phyloP scores from a whole-genome alignment of 352 stramenopile genomes.

The Phytophthora citrophthora region DNA sequence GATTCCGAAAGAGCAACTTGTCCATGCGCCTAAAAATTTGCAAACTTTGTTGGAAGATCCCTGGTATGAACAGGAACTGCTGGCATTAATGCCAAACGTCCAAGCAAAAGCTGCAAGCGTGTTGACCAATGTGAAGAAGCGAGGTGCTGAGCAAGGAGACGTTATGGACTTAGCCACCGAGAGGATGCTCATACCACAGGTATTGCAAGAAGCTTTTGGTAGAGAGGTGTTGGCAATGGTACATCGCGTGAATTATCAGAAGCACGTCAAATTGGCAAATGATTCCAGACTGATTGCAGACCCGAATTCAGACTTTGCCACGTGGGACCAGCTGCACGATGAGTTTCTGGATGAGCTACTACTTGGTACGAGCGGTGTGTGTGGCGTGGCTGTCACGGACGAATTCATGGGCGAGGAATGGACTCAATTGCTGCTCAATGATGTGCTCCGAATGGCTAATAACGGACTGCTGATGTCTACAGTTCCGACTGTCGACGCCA shows the following conservation, averaged over 20 bases:
- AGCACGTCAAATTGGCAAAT: constrained; percentile 78
- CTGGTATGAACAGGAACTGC: constrained; percentile 81
- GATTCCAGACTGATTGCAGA: constrained; percentile 68
- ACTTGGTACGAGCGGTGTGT: constrained; percentile 4
- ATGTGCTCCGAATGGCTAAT: constrained; percentile 70
- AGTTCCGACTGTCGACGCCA: constrained; percentile 25
- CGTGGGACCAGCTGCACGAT: constrained; percentile 68
- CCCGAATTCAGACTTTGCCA: constrained; percentile 55
- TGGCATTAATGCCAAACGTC: constrained; percentile 85
- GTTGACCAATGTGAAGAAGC: constrained; percentile 81
- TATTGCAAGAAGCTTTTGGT: constrained; percentile 87
- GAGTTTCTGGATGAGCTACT: constrained; percentile 54
- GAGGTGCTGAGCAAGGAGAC: constrained; percentile 72
- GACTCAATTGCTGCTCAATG: constrained; percentile 62
- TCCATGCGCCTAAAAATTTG: constrained; percentile 72
- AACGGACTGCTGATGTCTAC: constrained; percentile 57
- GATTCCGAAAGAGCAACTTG: constrained; percentile 70
- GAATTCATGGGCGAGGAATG: constrained; percentile 86
- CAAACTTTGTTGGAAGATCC: constrained; percentile 77
- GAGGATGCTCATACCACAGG: constrained; percentile 66
- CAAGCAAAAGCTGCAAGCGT: constrained; percentile 79
- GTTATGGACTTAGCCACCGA: constrained; percentile 83
- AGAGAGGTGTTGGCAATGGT: constrained; percentile 86
- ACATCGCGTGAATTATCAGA: constrained; percentile 82
- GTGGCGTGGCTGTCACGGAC: constrained; percentile 65